Evolutionary conservation across 164 flowering plant genomes (phyloP), one percentile per base, ranked within the genome.

Genomic region (Buxus sempervirens): DNA sequence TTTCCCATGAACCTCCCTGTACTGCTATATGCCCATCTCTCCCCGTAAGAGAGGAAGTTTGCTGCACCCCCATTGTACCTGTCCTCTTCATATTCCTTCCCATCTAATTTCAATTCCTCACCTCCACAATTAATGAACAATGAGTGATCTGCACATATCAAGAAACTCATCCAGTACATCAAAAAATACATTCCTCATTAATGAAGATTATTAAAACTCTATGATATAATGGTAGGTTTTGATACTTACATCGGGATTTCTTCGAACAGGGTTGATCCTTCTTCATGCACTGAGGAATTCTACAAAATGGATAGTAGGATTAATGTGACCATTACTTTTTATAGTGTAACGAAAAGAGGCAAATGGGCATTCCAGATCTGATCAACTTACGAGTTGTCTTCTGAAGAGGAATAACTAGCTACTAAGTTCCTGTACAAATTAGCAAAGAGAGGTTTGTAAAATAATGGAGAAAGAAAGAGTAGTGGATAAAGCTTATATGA

Each of bases 41-140:
- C 77, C 10, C 65, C 28, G 19, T 54, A 23, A 4, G 70, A 24
- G 59, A 23, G 41, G 56, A 85, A 88, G 68, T 71, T 56, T 45
- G 90, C 79, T 18, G 72, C 12, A 90, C 92, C 32, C 48, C 58
- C 1, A 19, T 38, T 38, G 58, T 66, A 41, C 68, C 24, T 32
- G 76, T 88, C 89, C 49, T 77, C 85, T 59, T 78, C 87, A 72
- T 90, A 90, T 0, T 69, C 72, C 32, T 83, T 69, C 13, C 81
- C 83, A 0, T 75, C 85, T 53, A 67, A 41, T 0, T 27, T 38
- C 45, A 72, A 32, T 12, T 55, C 22, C 21, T 22, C 2, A 26
- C 96, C 98, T 65, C 98, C 98, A 74, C 95, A 90, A 56, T 93
- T 89, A 19, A 93, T 82, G 69, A 82, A 90, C 55, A 90, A 65